Evolutionary conservation across 805 yeast species (phyloP).

Genomic region (Lachancea sp.): DNA sequence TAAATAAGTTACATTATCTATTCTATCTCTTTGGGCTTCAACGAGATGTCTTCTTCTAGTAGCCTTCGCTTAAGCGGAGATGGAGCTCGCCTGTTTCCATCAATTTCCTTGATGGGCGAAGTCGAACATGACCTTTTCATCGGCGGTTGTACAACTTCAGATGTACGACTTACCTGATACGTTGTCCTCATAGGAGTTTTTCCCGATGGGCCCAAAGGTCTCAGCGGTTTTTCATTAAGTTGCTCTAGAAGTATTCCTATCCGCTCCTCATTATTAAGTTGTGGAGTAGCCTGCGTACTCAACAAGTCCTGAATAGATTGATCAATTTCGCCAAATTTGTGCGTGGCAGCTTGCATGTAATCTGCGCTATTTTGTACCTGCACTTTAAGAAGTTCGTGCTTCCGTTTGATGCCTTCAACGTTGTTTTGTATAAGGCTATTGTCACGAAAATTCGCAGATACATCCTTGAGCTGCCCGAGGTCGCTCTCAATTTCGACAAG

Average conservation of each 20-base stretch:
- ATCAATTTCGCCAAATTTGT: conserved; percentile 10
- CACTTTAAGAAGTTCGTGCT: conserved; percentile 10
- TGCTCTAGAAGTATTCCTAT: conserved; percentile 10
- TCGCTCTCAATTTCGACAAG: conserved; percentile 16
- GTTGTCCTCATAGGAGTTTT: conserved; percentile 15
- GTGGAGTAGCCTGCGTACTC: conserved; percentile 1
- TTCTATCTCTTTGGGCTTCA: background rate
- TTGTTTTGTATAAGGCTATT: conserved; percentile 14
- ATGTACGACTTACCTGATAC: background rate
- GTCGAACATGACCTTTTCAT: conserved; percentile 4
- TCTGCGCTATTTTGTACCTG: conserved; percentile 7
- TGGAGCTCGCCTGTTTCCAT: conserved; percentile 3
- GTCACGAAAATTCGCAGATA: conserved; percentile 8
- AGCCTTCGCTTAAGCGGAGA: conserved; percentile 9
- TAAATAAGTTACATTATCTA: background rate
- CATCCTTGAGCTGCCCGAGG: conserved; percentile 15
- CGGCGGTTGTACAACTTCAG: background rate
- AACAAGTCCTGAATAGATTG: conserved; percentile 7
- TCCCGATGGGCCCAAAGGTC: conserved; percentile 16
- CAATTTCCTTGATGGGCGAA: conserved; percentile 10
- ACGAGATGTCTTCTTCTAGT: background rate
- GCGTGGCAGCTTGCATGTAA: conserved; percentile 9
- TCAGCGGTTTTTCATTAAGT: conserved; percentile 12
- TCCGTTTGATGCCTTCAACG: conserved; percentile 16
- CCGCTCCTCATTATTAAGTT: conserved; percentile 5